phyloP scores from a whole-genome alignment of 768 basidiomycete genomes.

The Pulveroboletus ravenelii region DNA sequence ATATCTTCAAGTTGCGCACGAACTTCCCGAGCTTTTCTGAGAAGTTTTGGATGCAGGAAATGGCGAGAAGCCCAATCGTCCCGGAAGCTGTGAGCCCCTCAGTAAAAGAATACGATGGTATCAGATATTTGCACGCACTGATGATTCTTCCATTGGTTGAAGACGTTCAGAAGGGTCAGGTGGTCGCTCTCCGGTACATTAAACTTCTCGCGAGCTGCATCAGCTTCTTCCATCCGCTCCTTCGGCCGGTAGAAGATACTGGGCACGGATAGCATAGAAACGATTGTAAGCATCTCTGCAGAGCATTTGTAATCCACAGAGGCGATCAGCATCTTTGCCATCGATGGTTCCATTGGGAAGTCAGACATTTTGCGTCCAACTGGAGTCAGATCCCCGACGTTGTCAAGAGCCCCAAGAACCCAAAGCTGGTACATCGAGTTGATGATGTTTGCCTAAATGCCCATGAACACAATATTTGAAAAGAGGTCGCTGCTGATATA shows the following conservation, averaged over 20 bases:
- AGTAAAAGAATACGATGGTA: neutral
- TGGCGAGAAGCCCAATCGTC: conserved; percentile 96
- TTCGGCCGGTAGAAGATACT: conserved; percentile 97
- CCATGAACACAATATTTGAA: neutral
- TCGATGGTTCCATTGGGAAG: conserved; percentile 98
- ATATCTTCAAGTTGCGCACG: conserved; percentile 95
- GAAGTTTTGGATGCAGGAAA: conserved; percentile 93
- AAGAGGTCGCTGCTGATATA: conserved; percentile 23
- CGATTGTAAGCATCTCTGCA: conserved; percentile 94
- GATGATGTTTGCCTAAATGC: conserved; percentile 79
- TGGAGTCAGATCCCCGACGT: conserved; percentile 92
- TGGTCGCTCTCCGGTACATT: conserved; percentile 99
- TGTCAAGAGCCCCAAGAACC: conserved; percentile 97
- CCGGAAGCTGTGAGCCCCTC: conserved; percentile 53
- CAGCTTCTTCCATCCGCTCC: conserved; percentile 95
- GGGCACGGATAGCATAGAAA: conserved; percentile 97
- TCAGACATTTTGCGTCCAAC: conserved; percentile 97
- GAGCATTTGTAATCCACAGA: conserved; percentile 92
- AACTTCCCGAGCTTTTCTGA: conserved; percentile 94
- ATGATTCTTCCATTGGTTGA: conserved; percentile 97
- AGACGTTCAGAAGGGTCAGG: conserved; percentile 91
- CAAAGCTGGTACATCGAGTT: conserved; percentile 99
- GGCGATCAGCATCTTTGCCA: conserved; percentile 95
- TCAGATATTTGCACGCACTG: conserved; percentile 48
- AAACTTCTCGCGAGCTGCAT: conserved; percentile 97